Conservation (phyloP, 257 asterid genomes). For the Nicotiana paniculata region DNA sequence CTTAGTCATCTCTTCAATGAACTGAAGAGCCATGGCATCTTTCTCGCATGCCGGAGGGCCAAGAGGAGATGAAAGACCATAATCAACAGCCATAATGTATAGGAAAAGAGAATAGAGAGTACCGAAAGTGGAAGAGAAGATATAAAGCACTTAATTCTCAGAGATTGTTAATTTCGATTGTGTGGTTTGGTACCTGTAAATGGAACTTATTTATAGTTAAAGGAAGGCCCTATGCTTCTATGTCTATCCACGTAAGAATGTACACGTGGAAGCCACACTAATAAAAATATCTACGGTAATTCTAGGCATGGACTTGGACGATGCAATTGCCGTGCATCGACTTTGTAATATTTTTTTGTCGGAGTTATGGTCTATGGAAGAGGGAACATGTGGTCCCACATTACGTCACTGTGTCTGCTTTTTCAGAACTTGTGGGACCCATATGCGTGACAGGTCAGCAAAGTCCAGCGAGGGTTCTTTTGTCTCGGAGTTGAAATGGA, state of each 20-base stretch:
- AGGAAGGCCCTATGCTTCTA: neutral
- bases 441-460: slow-evolving; percentile 22
- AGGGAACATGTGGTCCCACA: slow-evolving; percentile 19
- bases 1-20: slow-evolving; percentile 60
- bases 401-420: neutral
- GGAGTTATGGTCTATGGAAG: neutral
- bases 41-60: slow-evolving; percentile 42
- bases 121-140: neutral
- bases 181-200: neutral
- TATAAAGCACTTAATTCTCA: neutral
- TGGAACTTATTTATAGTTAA: slow-evolving; percentile 16
- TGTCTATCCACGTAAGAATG: neutral
- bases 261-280: neutral
- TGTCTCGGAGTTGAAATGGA: slow-evolving; percentile 12
- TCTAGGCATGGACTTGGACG: slow-evolving; percentile 14
- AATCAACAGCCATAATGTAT: slow-evolving; percentile 36
- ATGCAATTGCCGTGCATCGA: slow-evolving; percentile 11
- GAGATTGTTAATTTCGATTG: neutral
- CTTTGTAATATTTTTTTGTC: slow-evolving; percentile 13
- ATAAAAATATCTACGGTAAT: slow-evolving; percentile 2
- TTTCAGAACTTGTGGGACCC: slow-evolving; percentile 14
- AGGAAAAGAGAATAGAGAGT: neutral
- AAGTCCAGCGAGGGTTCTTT: slow-evolving; percentile 9
- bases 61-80: slow-evolving; percentile 24
- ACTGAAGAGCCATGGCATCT: slow-evolving; percentile 46